Conservation (phyloP, 352 stramenopile genomes). For the Phytophthora boehmeriae region DNA sequence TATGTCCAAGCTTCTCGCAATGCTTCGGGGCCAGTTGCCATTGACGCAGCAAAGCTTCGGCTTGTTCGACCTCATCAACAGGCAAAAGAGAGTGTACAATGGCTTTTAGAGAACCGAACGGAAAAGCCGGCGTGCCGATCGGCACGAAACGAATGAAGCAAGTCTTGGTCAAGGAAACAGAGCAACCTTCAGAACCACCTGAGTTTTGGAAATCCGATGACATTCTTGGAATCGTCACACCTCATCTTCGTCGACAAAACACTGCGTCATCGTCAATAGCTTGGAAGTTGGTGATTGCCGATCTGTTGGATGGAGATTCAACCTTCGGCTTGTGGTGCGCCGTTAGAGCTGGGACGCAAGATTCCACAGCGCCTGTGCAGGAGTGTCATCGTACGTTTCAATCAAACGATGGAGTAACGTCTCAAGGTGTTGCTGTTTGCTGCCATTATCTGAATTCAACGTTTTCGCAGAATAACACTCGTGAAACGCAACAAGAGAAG, state of each 20-base stretch:
- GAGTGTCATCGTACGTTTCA: conserved; percentile 37
- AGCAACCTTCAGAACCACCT: conserved; percentile 18
- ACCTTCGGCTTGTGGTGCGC: conserved; percentile 82
- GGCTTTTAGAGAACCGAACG: conserved; percentile 41
- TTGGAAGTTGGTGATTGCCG: conserved; percentile 82
- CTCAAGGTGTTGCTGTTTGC: conserved; percentile 48
- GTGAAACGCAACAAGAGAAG: conserved; percentile 30
- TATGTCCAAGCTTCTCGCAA: conserved; percentile 61
- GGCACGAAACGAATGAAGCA: conserved; percentile 34
- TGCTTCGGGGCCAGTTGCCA: conserved; percentile 39
- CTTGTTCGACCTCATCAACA: conserved; percentile 39
- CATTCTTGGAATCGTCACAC: conserved; percentile 34
- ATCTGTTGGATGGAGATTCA: conserved; percentile 58
- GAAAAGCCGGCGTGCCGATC: conserved; percentile 16
- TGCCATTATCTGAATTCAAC: conserved; percentile 64
- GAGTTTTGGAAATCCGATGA: conserved; percentile 44
- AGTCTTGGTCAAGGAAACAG: conserved; percentile 10
- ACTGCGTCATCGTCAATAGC: conserved; percentile 22
- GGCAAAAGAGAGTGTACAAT: conserved; percentile 52
- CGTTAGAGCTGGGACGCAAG: conserved; percentile 53
- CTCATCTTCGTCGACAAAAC: conserved; percentile 31
- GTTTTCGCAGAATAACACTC: conserved; percentile 25
- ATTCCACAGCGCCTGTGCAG: conserved; percentile 22
- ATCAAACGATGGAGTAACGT: conserved; percentile 10
- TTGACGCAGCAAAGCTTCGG: conserved; percentile 46